These are phyloP conservation scores for Megacollybia marginata DNA, from an alignment of 768 basidiomycete genomes.

Conservation along the genomic window DNA sequence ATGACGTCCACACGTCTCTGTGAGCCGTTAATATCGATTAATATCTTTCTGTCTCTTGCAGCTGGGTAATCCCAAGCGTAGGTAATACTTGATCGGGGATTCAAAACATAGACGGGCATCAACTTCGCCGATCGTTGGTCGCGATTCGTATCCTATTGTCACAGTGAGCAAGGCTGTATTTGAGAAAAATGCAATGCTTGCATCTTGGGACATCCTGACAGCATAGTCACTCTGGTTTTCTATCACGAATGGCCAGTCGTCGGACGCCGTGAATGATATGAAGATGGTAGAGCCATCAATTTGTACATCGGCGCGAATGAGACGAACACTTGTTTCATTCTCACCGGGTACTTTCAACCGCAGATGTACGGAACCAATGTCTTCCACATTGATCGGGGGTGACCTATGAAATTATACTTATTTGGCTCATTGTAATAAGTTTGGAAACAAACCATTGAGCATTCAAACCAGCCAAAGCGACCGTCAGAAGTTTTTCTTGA, in stretches of 20 bases:
- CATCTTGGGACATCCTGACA: slow-evolving; percentile 57
- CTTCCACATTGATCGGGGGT: slow-evolving; percentile 83
- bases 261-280: slow-evolving; percentile 60
- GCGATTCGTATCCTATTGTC: slow-evolving; percentile 34
- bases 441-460: slow-evolving; percentile 59
- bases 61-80: slow-evolving; percentile 97
- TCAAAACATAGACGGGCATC: slow-evolving; percentile 46
- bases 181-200: neutral
- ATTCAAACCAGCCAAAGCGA: slow-evolving; percentile 83
- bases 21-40: slow-evolving; percentile 52
- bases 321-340: slow-evolving; percentile 28
- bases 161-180: slow-evolving; percentile 13
- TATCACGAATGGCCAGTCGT: slow-evolving; percentile 85
- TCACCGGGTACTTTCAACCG: slow-evolving; percentile 44
- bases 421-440: slow-evolving; percentile 1
- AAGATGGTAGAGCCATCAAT: slow-evolving; percentile 88
- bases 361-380: slow-evolving; percentile 80
- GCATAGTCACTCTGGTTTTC: slow-evolving; percentile 81
- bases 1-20: slow-evolving; percentile 78
- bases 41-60: slow-evolving; percentile 69
- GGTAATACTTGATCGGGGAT: slow-evolving; percentile 41
- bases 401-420: slow-evolving; percentile 50
- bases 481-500: slow-evolving; percentile 68
- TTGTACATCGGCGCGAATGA: slow-evolving; percentile 72
- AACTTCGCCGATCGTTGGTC: slow-evolving; percentile 33